Base-by-base conservation (phyloP, 2,329 filamentous ascomycete genomes). In the Diaporthe batatas region DNA sequence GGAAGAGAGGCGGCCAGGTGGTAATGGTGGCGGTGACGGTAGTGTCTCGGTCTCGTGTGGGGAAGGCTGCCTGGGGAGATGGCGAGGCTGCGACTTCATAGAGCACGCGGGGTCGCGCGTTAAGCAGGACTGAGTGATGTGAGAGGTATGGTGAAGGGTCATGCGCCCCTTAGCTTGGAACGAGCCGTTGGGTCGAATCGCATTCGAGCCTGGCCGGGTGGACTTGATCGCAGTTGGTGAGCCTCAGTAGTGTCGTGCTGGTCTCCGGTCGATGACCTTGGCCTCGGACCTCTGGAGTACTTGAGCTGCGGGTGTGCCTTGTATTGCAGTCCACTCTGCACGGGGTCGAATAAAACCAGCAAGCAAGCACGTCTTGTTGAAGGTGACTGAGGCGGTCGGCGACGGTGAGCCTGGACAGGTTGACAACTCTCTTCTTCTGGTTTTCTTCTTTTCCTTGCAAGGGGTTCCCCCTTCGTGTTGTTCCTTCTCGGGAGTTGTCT, bases 81-180 rank as follows among this genome's bases (percentile, higher is more conserved):
- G 69, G 49, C 47, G 65, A 62, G 42, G 73, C 57, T 70, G 70
- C 67, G 42, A 64, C 57, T 72, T 68, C 73, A 74, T 70, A 65
- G 47, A 70, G 70, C 59, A 67, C 49, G 42, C 70, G 39, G 25
- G 11, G 44, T 42, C 42, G 68, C 59, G 70, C 49, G 70, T 68
- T 36, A 18, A 42, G 47, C 44, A 51, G 55, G 7, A 53, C 23
- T 51, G 70, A 23, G 47, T 47, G 49, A 21, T 12, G 21, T 47
- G 29, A 14, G 70, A 39, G 29, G 11, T 16, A 34, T 49, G 32
- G n/a, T 49, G 18, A 55, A 44, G 42, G 49, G 21, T 67, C 58
- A 71, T 68, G 70, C 70, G 51, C 23, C 57, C 47, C 49, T 55
- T 23, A 65, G 55, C 39, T 53, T 23, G 42, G 36, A 16, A 55